phyloP scores from a whole-genome alignment of 2,329 filamentous ascomycete genomes.

The Diaporthe nobilis region DNA sequence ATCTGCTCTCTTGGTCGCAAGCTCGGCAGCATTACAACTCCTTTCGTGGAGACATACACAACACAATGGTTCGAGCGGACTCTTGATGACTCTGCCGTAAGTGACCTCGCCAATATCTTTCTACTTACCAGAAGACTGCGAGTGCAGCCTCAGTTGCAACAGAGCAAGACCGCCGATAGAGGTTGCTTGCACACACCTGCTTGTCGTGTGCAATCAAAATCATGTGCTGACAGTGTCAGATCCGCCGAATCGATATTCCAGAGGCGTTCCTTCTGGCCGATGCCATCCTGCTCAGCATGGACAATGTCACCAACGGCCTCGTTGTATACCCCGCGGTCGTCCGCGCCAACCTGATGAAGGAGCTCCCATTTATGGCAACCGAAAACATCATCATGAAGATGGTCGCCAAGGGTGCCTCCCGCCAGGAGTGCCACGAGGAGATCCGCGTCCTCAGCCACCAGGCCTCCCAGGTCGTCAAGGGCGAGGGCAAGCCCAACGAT shows the following conservation, averaged over 20 bases:
- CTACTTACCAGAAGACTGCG: constrained; percentile 42
- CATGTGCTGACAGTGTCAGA: constrained; percentile 47
- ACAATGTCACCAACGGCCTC: constrained; percentile 58
- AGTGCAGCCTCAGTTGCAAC: constrained; percentile 20
- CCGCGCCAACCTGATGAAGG: constrained; percentile 75
- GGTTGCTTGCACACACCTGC: constrained; percentile 55
- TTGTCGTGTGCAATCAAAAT: not conserved
- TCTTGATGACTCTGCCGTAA: constrained; percentile 79
- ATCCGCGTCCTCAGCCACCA: constrained; percentile 87
- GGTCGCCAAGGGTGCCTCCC: constrained; percentile 76
- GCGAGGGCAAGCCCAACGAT: constrained; percentile 81
- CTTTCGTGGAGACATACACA: constrained; percentile 76
- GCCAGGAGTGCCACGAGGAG: constrained; percentile 89
- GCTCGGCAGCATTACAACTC: constrained; percentile 50
- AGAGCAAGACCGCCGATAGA: constrained; percentile 28
- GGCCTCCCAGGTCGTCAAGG: constrained; percentile 74
- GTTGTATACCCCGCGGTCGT: constrained; percentile 85
- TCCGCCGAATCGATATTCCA: constrained; percentile 75
- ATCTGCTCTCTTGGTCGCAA: constrained; percentile 60
- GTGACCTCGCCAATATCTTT: constrained; percentile 43
- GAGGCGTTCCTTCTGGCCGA: constrained; percentile 79
- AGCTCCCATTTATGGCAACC: constrained; percentile 89
- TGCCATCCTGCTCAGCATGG: constrained; percentile 71
- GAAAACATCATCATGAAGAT: constrained; percentile 84
- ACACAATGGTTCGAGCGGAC: constrained; percentile 79